Conservation (phyloP, 2,329 filamentous ascomycete genomes). For the Fusarium nurragi region DNA sequence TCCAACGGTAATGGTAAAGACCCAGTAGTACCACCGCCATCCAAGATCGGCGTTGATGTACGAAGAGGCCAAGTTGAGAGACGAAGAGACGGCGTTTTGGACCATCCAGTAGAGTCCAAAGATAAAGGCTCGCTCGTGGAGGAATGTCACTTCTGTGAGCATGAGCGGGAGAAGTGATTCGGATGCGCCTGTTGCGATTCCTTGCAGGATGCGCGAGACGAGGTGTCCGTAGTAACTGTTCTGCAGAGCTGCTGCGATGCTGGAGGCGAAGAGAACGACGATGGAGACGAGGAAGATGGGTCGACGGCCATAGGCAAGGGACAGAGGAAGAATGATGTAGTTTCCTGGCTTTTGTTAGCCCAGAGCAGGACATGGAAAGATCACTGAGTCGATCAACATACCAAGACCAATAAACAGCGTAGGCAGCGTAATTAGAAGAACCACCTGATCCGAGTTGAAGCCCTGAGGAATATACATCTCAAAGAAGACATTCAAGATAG, state of each 20-base stretch:
- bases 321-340: conserved; percentile 13
- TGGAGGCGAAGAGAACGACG: conserved; percentile 1
- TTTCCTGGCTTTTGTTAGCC: not conserved
- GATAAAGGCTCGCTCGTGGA: conserved; percentile 11
- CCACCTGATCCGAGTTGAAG: conserved; percentile 4
- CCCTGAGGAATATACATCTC: conserved; percentile 13
- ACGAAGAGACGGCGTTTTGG: not conserved
- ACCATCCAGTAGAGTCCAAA: conserved; percentile 20
- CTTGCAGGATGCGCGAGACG: conserved; percentile 1
- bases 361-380: fast-evolving
- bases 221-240: conserved; percentile 8
- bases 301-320: conserved; percentile 8
- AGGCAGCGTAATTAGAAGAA: conserved; percentile 8
- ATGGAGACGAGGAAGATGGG: conserved; percentile 9
- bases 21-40: conserved; percentile 20
- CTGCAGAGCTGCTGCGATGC: conserved; percentile 1
- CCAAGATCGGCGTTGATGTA: conserved; percentile 18
- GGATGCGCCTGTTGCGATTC: conserved; percentile 4
- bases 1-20: conserved; percentile 12
- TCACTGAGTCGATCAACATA: fast-evolving
- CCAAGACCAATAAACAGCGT: conserved; percentile 16
- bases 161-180: conserved; percentile 13
- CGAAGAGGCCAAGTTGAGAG: conserved; percentile 6
- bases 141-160: conserved; percentile 12
- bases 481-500: conserved; percentile 12